Base-by-base conservation (phyloP, 148 eudicot species). In the Bassia scoparia region DNA sequence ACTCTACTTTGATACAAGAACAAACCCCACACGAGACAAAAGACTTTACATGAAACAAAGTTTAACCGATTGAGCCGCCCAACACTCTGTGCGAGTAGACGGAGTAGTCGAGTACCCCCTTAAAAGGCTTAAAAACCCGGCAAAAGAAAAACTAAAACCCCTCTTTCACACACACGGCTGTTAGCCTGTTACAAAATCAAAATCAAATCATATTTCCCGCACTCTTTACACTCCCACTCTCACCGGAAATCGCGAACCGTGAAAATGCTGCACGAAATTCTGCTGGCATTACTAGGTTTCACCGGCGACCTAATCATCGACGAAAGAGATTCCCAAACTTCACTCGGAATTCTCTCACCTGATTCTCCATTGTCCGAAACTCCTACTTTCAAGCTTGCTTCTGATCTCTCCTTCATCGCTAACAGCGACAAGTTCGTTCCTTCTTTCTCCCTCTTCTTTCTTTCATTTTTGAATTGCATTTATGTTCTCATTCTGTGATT, bases 231-330 rank as follows among this genome's bases (percentile, higher is more conserved):
- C 54, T 27, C 29, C 33, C 14, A 8, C 58, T 37, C 37, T 8
- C 64, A 33, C 27, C 17, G 16, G n/a, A n/a, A 15, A 31, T 14
- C 5, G 26, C 14, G 34, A 21, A 38, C 13, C 13, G 20, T 17
- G 16, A 58, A 59, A 61, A 95, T 96, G 99, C 80, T 96, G 68
- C 97, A 92, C 86, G 97, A 96, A 74, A 83, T 92, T 35, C 76
- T 96, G 29, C 77, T 96, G 48, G 84, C 99, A 49, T 86, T 96
- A 12, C 59, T 96, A 65, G 99, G 99, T 15, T 92, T 88, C 91
- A 96, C 99, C 67, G 99, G 99, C 71, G 99, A 96, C 68, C 86
- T 96, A 64, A 96, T 96, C 27, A 77, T 96, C 80, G 99, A 96
- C 87, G 88, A 82, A n/a, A 74, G 90, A 33, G 89, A 90, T 14